phyloP scores from a whole-genome alignment of 805 yeast genomes.

The Ogataea philodendri region DNA sequence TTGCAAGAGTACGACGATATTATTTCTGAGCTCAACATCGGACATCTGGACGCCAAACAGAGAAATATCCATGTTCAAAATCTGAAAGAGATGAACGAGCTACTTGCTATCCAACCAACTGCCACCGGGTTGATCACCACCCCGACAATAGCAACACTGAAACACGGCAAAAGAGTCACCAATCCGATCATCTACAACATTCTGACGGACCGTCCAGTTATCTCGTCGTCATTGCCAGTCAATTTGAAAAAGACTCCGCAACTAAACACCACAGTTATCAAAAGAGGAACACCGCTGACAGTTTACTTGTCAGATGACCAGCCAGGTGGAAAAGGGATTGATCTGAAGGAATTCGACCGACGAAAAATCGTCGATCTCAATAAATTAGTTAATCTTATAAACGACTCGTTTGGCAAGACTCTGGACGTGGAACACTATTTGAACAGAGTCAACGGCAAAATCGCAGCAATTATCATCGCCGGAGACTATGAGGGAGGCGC shows the following conservation, averaged over 20 bases:
- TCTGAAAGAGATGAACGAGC: conserved; percentile 58
- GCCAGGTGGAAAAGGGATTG: conserved; percentile 37
- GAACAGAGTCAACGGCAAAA: conserved; percentile 55
- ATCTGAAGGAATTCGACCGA: conserved; percentile 37
- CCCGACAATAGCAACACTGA: conserved; percentile 62
- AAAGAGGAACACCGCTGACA: conserved; percentile 66
- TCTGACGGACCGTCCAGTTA: conserved; percentile 85
- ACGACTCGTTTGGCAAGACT: conserved; percentile 72
- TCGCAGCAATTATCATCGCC: conserved; percentile 78
- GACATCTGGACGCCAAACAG: conserved; percentile 44
- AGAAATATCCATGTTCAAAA: conserved; percentile 64
- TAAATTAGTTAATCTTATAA: conserved; percentile 60
- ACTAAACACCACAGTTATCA: conserved; percentile 73
- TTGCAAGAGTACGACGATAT: conserved; percentile 77
- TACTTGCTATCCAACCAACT: conserved; percentile 49
- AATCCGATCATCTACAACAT: conserved; percentile 91
- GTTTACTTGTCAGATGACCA: conserved; percentile 35
- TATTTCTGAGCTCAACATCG: conserved; percentile 58
- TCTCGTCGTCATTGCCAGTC: conserved; percentile 88
- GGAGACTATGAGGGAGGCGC: conserved; percentile 98
- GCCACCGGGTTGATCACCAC: conserved; percentile 85
- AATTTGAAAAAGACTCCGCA: conserved; percentile 54
- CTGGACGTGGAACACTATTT: conserved; percentile 69
- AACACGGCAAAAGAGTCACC: conserved; percentile 35
- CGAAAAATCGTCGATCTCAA: conserved; percentile 47